Evolutionary conservation across 371 early-diverging fungal genomes (phyloP), one percentile per base, ranked within the genome.

Genomic region (Zychaea mexicana): DNA sequence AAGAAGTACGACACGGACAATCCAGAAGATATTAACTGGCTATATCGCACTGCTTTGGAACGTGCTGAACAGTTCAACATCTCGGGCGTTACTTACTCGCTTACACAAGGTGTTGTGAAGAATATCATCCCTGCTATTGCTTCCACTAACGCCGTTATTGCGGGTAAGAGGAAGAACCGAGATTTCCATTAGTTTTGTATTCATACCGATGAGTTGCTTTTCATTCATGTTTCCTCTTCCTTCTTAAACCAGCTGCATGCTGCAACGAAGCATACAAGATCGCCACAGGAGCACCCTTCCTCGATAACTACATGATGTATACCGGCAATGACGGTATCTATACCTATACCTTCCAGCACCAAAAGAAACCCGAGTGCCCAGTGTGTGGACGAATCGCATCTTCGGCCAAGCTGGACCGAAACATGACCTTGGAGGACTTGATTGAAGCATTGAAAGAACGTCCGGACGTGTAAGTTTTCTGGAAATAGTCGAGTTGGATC

Each of bases 111-210:
- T 12, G 98, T 98, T 17, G 99, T 99, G 6, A 86, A 87, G 53
- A 97, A 96, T 73, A 99, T 99, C 63, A 99, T 99, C 65, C 99
- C 99, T 1, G 99, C 99, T 12, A 98, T 99, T 66, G 99, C 99
- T 26, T 99, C 99, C 0, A 99, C 99, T 4, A 99, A 99, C 66
- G 99, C 99, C 17, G 90, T 99, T 38, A 89, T 99, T 54, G 97
- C 99, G 28, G 99, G 99, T 17, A 68, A 28, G 32, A 24, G 8
- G 38, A n/a, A n/a, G n/a, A n/a, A n/a, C n/a, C n/a, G n/a, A n/a
- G n/a, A n/a, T n/a, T n/a, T n/a, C n/a, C n/a, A n/a, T n/a, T n/a
- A n/a, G n/a, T n/a, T n/a, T n/a, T n/a, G n/a, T n/a, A n/a, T n/a
- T n/a, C n/a, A n/a, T n/a, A n/a, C n/a, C n/a, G n/a, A n/a, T n/a